Evolutionary conservation across 2,329 filamentous ascomycete species (phyloP).

Genomic region (Penicillium brevicompactum): DNA sequence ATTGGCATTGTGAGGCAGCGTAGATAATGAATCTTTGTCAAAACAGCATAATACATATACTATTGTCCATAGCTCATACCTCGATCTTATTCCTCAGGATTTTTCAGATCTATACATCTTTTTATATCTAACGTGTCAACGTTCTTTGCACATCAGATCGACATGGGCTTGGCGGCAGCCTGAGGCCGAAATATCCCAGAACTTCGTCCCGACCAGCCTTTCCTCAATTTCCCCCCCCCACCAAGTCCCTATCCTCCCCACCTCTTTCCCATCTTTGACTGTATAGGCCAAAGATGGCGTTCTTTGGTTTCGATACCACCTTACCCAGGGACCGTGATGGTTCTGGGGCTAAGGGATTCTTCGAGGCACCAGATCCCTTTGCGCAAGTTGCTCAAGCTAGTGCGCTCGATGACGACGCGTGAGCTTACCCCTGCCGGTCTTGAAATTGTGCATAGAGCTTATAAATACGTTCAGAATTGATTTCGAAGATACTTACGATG

Average conservation of each 20-base stretch:
- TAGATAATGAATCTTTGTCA: not conserved
- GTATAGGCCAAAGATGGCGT: slow-evolving; percentile 63
- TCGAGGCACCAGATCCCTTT: slow-evolving; percentile 88
- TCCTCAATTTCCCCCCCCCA: slow-evolving; percentile 6
- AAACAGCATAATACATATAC: not conserved
- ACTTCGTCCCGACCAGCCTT: slow-evolving; percentile 17
- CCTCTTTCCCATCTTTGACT: slow-evolving; percentile 4
- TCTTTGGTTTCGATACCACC: slow-evolving; percentile 83
- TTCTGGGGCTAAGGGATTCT: slow-evolving; percentile 66
- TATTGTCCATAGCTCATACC: not conserved
- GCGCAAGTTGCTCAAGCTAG: slow-evolving; percentile 70
- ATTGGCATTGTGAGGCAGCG: not conserved
- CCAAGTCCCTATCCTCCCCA: slow-evolving; percentile 18
- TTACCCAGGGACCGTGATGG: slow-evolving; percentile 65
- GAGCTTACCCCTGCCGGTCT: slow-evolving; percentile 44
- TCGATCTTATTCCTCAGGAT: not conserved
- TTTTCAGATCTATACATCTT: not conserved
- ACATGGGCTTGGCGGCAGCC: slow-evolving; percentile 16
- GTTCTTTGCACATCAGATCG: slow-evolving; percentile 10
- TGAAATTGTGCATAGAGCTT: not conserved
- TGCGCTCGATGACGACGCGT: slow-evolving; percentile 63
- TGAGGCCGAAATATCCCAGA: slow-evolving; percentile 22
- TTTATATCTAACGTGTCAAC: not conserved
- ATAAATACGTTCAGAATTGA: slow-evolving; percentile 61
- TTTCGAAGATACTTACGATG: slow-evolving; percentile 97